Base-by-base conservation (phyloP, 2,329 filamentous ascomycete genomes). In the Cercospora nicotianae region DNA sequence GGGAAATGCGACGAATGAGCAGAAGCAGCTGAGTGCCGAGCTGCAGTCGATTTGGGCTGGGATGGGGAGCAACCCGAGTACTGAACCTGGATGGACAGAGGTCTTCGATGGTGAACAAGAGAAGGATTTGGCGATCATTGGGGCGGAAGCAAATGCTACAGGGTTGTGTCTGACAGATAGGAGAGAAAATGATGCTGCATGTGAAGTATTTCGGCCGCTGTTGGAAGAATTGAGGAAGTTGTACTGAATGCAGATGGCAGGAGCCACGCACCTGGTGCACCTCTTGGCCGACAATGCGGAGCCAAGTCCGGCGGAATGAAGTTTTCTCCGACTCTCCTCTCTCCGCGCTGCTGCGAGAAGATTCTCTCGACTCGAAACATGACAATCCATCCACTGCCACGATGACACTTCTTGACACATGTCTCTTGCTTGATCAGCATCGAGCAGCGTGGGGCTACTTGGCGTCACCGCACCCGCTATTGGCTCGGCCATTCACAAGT, bases 21-120 rank as follows among this genome's bases (percentile, higher is more conserved):
- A 80, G 64, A 74, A 75, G 28, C 74, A 74, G 13, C 72, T 80
- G 10, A 74, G 72, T 16, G 69, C 68, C 20, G 69, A 70, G 26
- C 77, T 81, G 73, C 74, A 76, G 62, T 70, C 71, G 13, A 72
- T 73, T 0, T 80, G 79, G 79, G 78, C 77, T 2, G 63, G 70
- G 3, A 80, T 81, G 64, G 79, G 78, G 3, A 79, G 78, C 70
- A 75, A 80, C 65, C 79, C 79, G 3, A n/a, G 51, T 2, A 70
- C 69, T 39, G 79, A 78, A 13, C 79, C 79, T 1, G 79, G 79
- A 0, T 80, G 79, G 79, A 77, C 18, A 23, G 45, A 23, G 20
- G 20, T 26, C 5, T 51, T 10, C 13, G 20, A 12, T 12, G 18
- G 16, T 53, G 48, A 23, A 10, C 5, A 53, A 53, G 12, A 16